Evolutionary conservation across 495 filamentous ascomycete genomes (phyloP).

Genomic region (Tuber borchii): DNA sequence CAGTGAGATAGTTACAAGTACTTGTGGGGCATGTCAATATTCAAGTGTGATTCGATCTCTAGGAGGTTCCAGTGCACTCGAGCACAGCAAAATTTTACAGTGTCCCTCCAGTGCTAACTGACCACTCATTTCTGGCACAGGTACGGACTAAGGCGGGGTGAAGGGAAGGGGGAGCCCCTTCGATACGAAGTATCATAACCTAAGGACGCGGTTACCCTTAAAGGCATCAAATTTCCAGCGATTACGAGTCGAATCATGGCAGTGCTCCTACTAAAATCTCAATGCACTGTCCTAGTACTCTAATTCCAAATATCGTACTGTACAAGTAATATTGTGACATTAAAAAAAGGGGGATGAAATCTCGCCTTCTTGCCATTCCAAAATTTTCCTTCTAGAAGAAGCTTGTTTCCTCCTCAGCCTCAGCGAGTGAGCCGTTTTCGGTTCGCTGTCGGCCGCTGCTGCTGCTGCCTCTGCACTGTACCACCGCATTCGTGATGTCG

Average conservation of each 20-base stretch:
- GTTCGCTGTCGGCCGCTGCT: not conserved
- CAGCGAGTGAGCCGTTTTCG: not conserved
- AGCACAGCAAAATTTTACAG: not conserved
- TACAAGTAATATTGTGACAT: not conserved
- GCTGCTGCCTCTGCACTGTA: not conserved
- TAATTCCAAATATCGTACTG: not conserved
- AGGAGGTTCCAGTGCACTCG: not conserved
- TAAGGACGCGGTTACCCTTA: not conserved
- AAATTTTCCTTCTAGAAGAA: not conserved
- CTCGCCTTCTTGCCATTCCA: not conserved
- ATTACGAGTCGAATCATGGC: not conserved
- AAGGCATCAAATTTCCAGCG: not conserved
- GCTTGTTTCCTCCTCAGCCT: not conserved
- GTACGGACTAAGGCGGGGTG: not conserved
- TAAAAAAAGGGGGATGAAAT: not conserved
- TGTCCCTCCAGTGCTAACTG: not conserved
- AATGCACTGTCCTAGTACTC: not conserved
- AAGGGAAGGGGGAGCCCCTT: not conserved
- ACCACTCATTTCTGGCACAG: not conserved
- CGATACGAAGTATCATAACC: not conserved
- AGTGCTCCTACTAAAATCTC: not conserved
- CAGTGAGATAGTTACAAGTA: not conserved
- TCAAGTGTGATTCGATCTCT: not conserved
- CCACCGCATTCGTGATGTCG: no score
- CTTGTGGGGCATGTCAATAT: not conserved